Percentiles rank a stretch among this genome's conserved stretches.
Conservation (phyloP, 306 rosid genomes). For the Abrus pulchellus region DNA sequence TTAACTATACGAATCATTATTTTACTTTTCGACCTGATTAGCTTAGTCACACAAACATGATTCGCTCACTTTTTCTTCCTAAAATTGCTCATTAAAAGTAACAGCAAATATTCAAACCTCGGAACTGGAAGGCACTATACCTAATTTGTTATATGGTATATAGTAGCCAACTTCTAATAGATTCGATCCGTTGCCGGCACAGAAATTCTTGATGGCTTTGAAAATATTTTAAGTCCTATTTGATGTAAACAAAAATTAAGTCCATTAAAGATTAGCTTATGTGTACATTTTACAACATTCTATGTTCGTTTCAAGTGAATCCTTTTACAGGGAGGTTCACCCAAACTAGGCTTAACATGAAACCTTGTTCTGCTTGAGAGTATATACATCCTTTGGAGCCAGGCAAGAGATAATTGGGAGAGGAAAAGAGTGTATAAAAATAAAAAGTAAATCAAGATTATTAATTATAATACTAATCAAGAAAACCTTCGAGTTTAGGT, state of each 20-base stretch:
- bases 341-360: not conserved
- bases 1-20: not conserved
- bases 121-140: not conserved
- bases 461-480: too few relatives aligned
- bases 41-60: not conserved
- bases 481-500: too few relatives aligned
- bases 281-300: not conserved
- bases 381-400: not conserved
- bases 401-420: not conserved
- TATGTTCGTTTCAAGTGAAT: too few relatives aligned
- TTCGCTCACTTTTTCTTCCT: not conserved
- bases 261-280: not conserved
- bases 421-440: not conserved
- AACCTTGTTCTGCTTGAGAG: not conserved
- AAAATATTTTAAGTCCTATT: not conserved
- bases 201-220: not conserved
- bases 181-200: not conserved
- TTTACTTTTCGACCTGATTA: not conserved
- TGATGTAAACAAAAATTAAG: not conserved
- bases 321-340: too few relatives aligned
- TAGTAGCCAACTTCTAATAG: not conserved
- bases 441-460: too few relatives aligned
- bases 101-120: not conserved
- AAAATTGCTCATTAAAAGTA: not conserved
- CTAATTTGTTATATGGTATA: not conserved